Percentiles rank a stretch among this genome's conserved stretches.
Evolutionary conservation across 805 yeast species (phyloP).

Genomic region (Candida glaebosa): DNA sequence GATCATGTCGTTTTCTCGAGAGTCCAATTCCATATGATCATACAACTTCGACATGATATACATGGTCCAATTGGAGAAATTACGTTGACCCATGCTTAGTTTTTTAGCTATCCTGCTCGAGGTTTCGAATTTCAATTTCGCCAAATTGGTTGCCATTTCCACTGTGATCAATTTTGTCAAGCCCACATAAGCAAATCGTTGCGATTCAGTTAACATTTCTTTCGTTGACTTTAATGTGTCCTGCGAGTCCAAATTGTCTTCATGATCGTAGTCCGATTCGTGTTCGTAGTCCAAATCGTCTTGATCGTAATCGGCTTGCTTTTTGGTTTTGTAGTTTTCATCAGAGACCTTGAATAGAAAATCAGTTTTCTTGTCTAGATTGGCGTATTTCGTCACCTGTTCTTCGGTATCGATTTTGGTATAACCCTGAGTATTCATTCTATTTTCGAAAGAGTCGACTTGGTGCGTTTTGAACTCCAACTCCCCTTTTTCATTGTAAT

Average conservation of each 20-base stretch:
- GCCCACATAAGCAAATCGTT: slow-evolving; percentile 90
- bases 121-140: slow-evolving; percentile 50
- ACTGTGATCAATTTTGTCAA: slow-evolving; percentile 70
- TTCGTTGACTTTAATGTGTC: slow-evolving; percentile 78
- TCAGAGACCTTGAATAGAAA: slow-evolving; percentile 38
- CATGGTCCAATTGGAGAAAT: slow-evolving; percentile 82
- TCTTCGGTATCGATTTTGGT: slow-evolving; percentile 86
- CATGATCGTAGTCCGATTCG: slow-evolving; percentile 23
- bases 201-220: slow-evolving; percentile 74
- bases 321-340: slow-evolving; percentile 13
- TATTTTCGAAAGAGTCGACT: slow-evolving; percentile 26
- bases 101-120: slow-evolving; percentile 54
- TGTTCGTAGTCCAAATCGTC: slow-evolving; percentile 17
- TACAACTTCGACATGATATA: slow-evolving; percentile 68
- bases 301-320: slow-evolving; percentile 26
- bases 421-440: slow-evolving; percentile 61
- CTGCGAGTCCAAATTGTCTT: slow-evolving; percentile 45
- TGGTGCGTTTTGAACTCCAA: slow-evolving; percentile 38
- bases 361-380: slow-evolving; percentile 50
- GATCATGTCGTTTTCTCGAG: slow-evolving; percentile 83
- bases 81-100: slow-evolving; percentile 66
- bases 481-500: slow-evolving; percentile 79
- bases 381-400: slow-evolving; percentile 69
- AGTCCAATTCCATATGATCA: slow-evolving; percentile 71
- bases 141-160: slow-evolving; percentile 79